phyloP scores from a whole-genome alignment of 352 stramenopile species.

The Aphanomyces invadans region DNA sequence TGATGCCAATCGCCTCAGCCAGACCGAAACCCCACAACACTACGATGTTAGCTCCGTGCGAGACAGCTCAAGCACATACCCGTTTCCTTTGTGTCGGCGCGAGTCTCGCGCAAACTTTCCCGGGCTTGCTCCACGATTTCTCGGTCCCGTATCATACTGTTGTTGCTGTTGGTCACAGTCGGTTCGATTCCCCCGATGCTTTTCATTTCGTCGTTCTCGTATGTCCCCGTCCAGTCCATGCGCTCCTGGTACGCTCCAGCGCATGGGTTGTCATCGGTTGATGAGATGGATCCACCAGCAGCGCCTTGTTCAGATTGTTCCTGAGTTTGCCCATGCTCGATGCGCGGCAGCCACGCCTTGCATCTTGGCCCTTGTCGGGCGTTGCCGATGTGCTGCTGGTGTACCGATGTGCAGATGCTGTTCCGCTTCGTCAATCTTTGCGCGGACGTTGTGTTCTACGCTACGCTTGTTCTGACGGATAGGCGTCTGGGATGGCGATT shows the following conservation, averaged over 20 bases:
- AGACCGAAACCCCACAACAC: slow-evolving; percentile 67
- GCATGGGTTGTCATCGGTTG: slow-evolving; percentile 26
- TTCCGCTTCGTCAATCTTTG: slow-evolving; percentile 9
- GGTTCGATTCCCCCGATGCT: slow-evolving; percentile 60
- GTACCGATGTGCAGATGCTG: slow-evolving; percentile 67
- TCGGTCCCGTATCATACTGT: slow-evolving; percentile 53
- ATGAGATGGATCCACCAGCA: slow-evolving; percentile 44
- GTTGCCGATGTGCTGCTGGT: slow-evolving; percentile 66
- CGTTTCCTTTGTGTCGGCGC: slow-evolving; percentile 58
- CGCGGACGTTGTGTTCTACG: not conserved
- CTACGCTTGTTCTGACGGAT: not conserved
- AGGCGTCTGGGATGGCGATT: not conserved
- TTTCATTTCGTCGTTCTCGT: slow-evolving; percentile 50
- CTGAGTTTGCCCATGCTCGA: slow-evolving; percentile 80
- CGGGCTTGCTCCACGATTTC: slow-evolving; percentile 65
- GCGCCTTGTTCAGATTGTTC: slow-evolving; percentile 60
- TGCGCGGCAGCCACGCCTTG: slow-evolving; percentile 73
- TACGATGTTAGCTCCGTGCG: slow-evolving; percentile 63
- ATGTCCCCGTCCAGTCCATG: slow-evolving; percentile 57
- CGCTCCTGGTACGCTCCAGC: slow-evolving; percentile 53
- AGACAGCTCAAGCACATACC: slow-evolving; percentile 57
- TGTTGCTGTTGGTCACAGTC: slow-evolving; percentile 54
- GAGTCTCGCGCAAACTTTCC: slow-evolving; percentile 60
- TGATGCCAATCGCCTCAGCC: too few species aligned
- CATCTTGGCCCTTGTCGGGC: slow-evolving; percentile 69